Evolutionary conservation across 441 rosid genomes (phyloP).

Genomic region (Pelargonium citronellum): DNA sequence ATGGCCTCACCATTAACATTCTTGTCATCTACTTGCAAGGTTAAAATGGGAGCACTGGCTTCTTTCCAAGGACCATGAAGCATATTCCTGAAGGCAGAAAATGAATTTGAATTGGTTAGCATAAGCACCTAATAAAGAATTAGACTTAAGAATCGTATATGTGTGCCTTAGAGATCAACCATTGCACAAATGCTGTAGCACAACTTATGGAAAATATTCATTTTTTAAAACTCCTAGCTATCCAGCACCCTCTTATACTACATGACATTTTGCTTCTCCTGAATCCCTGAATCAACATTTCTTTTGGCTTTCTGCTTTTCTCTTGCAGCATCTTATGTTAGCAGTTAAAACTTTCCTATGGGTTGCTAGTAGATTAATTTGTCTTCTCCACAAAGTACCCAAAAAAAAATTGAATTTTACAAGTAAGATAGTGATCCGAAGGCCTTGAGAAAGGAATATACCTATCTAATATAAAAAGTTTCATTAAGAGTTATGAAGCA

Average conservation of each 20-base stretch:
- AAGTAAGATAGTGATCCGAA: too few species aligned
- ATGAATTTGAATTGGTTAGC: conserved; percentile 9
- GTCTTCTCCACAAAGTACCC: too few species aligned
- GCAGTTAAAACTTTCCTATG: not conserved
- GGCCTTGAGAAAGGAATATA: too few species aligned
- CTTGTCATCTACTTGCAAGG: conserved; percentile 78
- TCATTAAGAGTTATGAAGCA: too few species aligned
- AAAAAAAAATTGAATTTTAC: too few species aligned
- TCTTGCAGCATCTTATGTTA: not conserved
- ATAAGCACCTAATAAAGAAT: not conserved
- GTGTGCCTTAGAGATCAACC: not conserved
- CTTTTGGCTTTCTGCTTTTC: not conserved
- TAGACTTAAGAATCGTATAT: not conserved
- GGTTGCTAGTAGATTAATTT: not conserved
- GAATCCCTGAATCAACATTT: not conserved
- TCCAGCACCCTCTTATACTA: not conserved
- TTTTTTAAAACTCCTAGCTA: too few species aligned
- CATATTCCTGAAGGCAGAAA: conserved; percentile 57
- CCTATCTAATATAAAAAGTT: too few species aligned
- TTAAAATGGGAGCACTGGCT: conserved; percentile 70
- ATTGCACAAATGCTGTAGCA: not conserved
- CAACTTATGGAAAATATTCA: not conserved
- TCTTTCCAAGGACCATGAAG: conserved; percentile 96
- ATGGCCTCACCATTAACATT: conserved; percentile 81
- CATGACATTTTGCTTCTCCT: not conserved